Evolutionary conservation across 805 yeast genomes (phyloP), one percentile per base, ranked within the genome.

Genomic region (Tetrapisispora fleetii): DNA sequence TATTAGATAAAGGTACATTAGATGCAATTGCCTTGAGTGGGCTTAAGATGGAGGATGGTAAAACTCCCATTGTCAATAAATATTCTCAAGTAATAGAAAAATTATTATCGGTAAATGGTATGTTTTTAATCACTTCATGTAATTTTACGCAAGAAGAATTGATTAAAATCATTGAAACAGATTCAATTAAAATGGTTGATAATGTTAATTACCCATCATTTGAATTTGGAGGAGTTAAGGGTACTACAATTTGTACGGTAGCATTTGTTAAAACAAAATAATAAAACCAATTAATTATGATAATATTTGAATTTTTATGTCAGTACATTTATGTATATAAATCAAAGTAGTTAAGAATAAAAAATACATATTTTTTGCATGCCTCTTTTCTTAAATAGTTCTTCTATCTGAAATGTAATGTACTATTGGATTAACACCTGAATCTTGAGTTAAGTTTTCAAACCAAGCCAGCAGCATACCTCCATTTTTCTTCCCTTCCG

Each of bases 11-110:
- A 64, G 99, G 99, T 9, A 93, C 99, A 0, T 68, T 93, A 21
- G 99, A 93, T 68, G 99, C 99, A 5, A 91, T 93, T 52, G 97
- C 96, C 0, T 73, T 93, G 41, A 86, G 87, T 63, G 83, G 83
- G 21, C 55, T 70, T 1, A 73, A 66, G 19, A 77, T 76, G 50
- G 73, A 67, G 9, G 68, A 67, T 13, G 73, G 70, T 8, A 68
- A 71, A 49, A 41, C 17, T 18, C 73, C 76, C 17, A 75, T 78
- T 2, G 69, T 76, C 49, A 79, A 82, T 27, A 69, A 78, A 16
- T 91, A 93, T 58, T 80, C 89, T 0, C 53, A 55, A 0, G 80
- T 78, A 35, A 81, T 87, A 19, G 69, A 71, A 42, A 73, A 75
- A 48, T 55, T 86, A 46, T 67, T 93, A 65, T 73, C 74, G 40